Percentiles rank a stretch among this genome's conserved stretches.
Evolutionary conservation across 768 basidiomycete genomes (phyloP).

Genomic region (Lactifluus rugatus): DNA sequence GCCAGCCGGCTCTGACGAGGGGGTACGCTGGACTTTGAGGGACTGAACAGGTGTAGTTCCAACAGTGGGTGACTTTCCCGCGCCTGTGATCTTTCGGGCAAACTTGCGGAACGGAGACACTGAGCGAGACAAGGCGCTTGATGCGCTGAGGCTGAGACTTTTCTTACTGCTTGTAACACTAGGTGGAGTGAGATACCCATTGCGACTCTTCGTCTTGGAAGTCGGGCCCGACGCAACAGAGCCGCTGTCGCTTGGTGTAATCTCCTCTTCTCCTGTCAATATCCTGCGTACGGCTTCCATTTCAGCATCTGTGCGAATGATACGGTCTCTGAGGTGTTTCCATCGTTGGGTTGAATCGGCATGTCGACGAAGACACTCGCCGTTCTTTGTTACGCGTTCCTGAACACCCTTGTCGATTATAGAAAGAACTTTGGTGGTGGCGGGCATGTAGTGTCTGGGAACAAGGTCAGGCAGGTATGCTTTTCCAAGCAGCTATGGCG

Average conservation of each 20-base stretch:
- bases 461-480: conserved; percentile 1
- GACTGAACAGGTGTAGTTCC: no score
- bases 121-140: conserved; percentile 56
- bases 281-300: conserved; percentile 62
- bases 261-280: conserved; percentile 39
- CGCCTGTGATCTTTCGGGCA: conserved; percentile 58
- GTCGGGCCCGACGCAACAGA: conserved; percentile 55
- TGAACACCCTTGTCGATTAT: conserved; percentile 92
- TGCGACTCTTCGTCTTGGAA: conserved; percentile 35
- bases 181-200: conserved; percentile 56
- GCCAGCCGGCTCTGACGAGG: conserved; percentile 46
- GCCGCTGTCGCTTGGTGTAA: conserved; percentile 54
- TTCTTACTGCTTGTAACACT: conserved; percentile 36
- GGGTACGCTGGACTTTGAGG: conserved; percentile 34
- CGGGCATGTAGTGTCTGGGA: conserved; percentile 85
- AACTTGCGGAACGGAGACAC: conserved; percentile 76
- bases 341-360: conserved; percentile 84
- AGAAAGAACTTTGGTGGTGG: conserved; percentile 81
- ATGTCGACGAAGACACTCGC: conserved; percentile 83
- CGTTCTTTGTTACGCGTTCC: conserved; percentile 93
- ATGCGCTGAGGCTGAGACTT: conserved; percentile 29
- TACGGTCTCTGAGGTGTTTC: conserved; percentile 70
- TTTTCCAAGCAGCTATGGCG: conserved; percentile 15
- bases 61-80: conserved; percentile 23
- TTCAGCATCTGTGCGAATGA: conserved; percentile 69